These are phyloP conservation scores for Didymellaceae sp. DNA, from an alignment of 2,329 filamentous ascomycete genomes.

Conservation along the genomic window DNA sequence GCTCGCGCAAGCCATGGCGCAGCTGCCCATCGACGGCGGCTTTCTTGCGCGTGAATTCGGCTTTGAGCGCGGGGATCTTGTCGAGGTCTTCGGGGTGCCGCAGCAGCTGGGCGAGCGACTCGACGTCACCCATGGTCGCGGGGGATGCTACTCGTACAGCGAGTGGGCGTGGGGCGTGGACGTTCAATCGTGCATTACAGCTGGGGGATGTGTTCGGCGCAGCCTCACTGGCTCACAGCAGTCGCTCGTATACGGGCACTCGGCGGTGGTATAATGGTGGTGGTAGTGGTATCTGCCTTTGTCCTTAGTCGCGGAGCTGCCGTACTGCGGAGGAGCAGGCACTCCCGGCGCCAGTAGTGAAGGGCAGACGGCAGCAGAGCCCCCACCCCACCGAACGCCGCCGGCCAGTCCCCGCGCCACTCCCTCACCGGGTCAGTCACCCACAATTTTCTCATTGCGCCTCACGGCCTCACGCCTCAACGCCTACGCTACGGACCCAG, in stretches of 20 bases:
- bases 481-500: too few relatives aligned
- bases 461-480: background rate
- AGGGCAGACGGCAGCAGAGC: background rate
- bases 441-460: conserved; percentile 3
- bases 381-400: background rate
- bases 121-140: conserved; percentile 66
- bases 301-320: background rate
- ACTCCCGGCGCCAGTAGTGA: background rate
- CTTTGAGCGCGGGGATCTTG: conserved; percentile 87
- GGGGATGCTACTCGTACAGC: background rate
- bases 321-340: background rate
- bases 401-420: conserved; percentile 1
- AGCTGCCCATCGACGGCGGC: conserved; percentile 88
- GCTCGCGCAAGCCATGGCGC: conserved; percentile 84
- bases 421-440: background rate
- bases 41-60: conserved; percentile 95
- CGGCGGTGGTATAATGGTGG: too few relatives aligned
- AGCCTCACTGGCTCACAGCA: too few relatives aligned
- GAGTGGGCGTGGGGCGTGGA: too few relatives aligned
- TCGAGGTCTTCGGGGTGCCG: conserved; percentile 96
- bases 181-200: too few relatives aligned
- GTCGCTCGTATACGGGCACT: too few relatives aligned
- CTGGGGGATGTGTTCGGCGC: too few relatives aligned
- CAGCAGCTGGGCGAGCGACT: conserved; percentile 81
- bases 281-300: background rate